Conservation (phyloP, 441 rosid genomes). For the Populus hybrid region DNA sequence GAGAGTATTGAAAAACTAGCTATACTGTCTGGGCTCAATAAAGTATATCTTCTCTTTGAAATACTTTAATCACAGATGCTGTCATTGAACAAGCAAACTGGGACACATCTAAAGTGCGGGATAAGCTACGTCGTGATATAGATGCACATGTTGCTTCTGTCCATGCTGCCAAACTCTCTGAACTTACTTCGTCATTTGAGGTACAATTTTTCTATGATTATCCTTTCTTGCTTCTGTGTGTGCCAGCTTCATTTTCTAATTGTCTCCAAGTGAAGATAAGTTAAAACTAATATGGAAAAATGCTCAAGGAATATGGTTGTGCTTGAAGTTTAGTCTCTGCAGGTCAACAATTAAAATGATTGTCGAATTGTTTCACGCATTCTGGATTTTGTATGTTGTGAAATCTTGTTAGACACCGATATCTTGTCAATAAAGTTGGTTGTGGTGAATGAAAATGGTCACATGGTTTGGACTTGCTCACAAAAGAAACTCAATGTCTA, state of each 20-base stretch:
- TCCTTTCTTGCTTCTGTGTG: not conserved
- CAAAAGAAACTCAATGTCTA: not conserved
- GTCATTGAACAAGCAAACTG: constrained; percentile 77
- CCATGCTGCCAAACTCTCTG: constrained; percentile 72
- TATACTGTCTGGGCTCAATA: not conserved
- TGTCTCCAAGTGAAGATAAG: not conserved
- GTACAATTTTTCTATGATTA: constrained; percentile 31
- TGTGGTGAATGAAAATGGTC: not conserved
- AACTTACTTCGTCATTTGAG: constrained; percentile 61
- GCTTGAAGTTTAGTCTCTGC: not conserved
- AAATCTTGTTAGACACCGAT: not conserved
- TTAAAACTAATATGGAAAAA: not conserved
- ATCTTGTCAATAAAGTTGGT: not conserved
- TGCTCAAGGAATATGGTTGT: not conserved
- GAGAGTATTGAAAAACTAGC: not conserved
- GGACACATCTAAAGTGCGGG: constrained; percentile 70
- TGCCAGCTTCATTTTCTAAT: not conserved
- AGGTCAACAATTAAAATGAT: not conserved
- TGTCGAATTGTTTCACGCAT: not conserved
- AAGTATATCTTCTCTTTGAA: constrained; percentile 9
- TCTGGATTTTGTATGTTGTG: not conserved
- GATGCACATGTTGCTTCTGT: constrained; percentile 79
- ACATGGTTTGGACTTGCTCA: not conserved
- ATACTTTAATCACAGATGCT: constrained; percentile 49
- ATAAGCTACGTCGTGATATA: constrained; percentile 66